Evolutionary conservation across 2,329 filamentous ascomycete species (phyloP), one percentile per base, ranked within the genome.

Genomic region (Cercospora sp.): DNA sequence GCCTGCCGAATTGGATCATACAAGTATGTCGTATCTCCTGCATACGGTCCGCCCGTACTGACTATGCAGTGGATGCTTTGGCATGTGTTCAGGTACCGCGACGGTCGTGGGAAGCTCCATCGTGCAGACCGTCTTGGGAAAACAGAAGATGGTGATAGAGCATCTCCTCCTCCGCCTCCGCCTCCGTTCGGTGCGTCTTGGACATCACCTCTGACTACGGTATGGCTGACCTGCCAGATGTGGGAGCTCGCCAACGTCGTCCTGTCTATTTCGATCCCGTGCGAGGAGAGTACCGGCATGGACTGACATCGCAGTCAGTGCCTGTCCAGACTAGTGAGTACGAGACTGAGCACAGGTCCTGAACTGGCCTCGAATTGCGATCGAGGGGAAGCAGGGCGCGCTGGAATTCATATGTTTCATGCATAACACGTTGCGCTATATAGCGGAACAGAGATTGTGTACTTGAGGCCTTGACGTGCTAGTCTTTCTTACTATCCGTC

Each of bases 71-170:
- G 82, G 82, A 79, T 80, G 60, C 75, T 84, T 6, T 84, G 82
- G 82, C 82, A 83, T 69, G 80, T 81, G 63, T 84, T 84, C 67
- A 80, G 82, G 20, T 82, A 80, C 68, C 73, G 78, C 20, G 79
- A 81, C 66, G 76, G 80, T 69, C 78, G 81, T 31, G 36, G 36
- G 36, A 13, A 42, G 36, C 36, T 42, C 36, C 36, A 42, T 16
- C 12, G 36, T 42, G 36, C 36, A 42, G 36, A 42, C 36, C 36
- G 36, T 42, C 36, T 42, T 42, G 36, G 36, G 36, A 16, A 42
- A 42, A 42, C 12, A 16, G 36, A 16, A 42, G 36, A 42, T 42
- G 12, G 36, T 42, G 36, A 42, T 16, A 42, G 36, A 16, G 12
- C 36, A 42, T 13, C 36, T 42, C 36, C 36, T n/a, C 36, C 36